These are phyloP conservation scores for Pleurotus citrinopileatus DNA, from an alignment of 768 basidiomycete genomes.

Conservation along the genomic window DNA sequence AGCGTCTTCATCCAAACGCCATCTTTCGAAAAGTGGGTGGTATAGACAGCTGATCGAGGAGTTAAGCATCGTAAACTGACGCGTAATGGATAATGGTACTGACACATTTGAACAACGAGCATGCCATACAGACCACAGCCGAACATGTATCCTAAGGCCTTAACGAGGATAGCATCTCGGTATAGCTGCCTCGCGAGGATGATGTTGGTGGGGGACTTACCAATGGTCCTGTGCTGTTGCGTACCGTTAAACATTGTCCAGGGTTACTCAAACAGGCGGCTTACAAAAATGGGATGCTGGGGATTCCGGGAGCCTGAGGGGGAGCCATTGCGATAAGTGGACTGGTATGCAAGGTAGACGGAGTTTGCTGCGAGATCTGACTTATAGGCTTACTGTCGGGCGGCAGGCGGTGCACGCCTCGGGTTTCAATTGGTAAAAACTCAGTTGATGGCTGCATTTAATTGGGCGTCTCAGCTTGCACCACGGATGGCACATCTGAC, in stretches of 20 bases:
- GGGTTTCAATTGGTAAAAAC: not conserved
- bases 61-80: not conserved
- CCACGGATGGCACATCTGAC: not conserved
- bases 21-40: slow-evolving; percentile 15
- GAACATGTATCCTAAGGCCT: slow-evolving; percentile 19
- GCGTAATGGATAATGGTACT: not conserved
- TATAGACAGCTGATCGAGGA: slow-evolving; percentile 15
- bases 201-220: not conserved
- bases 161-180: not conserved
- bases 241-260: not conserved
- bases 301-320: not conserved
- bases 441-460: not conserved
- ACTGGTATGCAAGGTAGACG: not conserved
- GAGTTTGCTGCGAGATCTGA: not conserved
- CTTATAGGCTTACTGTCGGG: not conserved
- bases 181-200: not conserved
- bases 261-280: not conserved
- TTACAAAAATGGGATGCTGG: not conserved
- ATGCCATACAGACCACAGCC: slow-evolving; percentile 18
- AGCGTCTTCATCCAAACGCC: slow-evolving; percentile 11
- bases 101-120: slow-evolving; percentile 19
- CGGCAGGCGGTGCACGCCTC: not conserved
- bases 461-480: not conserved
- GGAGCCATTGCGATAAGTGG: not conserved
- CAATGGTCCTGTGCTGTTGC: slow-evolving; percentile 9